These are phyloP conservation scores for Rubia yunnanensis DNA, from an alignment of 257 asterid species.

Conservation along the genomic window DNA sequence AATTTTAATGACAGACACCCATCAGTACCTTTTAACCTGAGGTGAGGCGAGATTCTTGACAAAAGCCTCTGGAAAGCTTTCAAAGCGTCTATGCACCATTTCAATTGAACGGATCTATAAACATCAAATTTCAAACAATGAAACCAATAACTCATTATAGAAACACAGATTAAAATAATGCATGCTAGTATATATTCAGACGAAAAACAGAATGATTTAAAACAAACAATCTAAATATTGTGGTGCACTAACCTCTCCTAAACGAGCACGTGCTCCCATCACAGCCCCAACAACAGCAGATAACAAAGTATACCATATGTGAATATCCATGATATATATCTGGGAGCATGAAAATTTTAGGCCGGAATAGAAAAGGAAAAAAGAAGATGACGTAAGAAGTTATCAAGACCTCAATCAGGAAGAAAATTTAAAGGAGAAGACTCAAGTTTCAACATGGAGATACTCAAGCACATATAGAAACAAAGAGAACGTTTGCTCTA, in stretches of 20 bases:
- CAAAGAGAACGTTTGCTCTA: background rate
- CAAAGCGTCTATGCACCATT: conserved; percentile 96
- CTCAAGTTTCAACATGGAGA: background rate
- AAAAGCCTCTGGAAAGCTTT: conserved; percentile 95
- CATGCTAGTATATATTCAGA: conserved; percentile 3
- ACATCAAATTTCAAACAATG: conserved; percentile 9
- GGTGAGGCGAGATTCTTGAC: conserved; percentile 73
- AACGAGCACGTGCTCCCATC: conserved; percentile 91
- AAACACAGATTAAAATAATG: conserved; percentile 3
- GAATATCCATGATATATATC: conserved; percentile 95
- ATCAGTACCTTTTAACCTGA: conserved; percentile 49
- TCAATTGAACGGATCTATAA: conserved; percentile 83
- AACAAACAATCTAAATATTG: background rate
- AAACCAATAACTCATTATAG: background rate
- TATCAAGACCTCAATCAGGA: background rate
- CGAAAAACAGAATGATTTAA: conserved; percentile 3
- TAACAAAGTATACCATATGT: conserved; percentile 81
- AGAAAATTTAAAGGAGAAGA: background rate
- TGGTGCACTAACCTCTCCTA: conserved; percentile 64
- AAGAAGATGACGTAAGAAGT: background rate
- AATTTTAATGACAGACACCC: background rate
- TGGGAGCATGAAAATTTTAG: conserved; percentile 17
- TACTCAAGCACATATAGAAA: background rate
- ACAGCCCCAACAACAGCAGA: conserved; percentile 97
- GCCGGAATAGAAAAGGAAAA: background rate